Evolutionary conservation across 768 basidiomycete species (phyloP).

Genomic region (Leccinum pellstonianum): DNA sequence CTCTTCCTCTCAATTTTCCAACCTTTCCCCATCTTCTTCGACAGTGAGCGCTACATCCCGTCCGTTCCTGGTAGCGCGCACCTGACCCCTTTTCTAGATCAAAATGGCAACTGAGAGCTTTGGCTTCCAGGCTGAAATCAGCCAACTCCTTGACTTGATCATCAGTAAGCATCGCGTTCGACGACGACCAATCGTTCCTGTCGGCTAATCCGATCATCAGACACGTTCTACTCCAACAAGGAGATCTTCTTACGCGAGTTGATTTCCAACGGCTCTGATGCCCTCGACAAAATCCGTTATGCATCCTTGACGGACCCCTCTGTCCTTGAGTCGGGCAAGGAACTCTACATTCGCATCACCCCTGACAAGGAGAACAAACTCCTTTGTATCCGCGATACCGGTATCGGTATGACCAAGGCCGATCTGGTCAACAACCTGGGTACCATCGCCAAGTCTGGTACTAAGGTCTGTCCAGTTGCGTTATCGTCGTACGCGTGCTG

Average conservation of each 20-base stretch:
- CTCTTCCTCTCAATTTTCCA: constrained; percentile 13
- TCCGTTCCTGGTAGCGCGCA: not conserved
- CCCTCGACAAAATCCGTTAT: constrained; percentile 98
- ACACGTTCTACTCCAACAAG: constrained; percentile 99
- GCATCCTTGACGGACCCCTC: constrained; percentile 91
- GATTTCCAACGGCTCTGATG: constrained; percentile 97
- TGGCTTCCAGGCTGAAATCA: constrained; percentile 99
- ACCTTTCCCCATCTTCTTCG: constrained; percentile 9
- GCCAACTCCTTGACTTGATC: constrained; percentile 96
- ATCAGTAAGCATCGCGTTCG: constrained; percentile 66
- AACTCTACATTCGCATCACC: constrained; percentile 89
- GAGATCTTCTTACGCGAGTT: constrained; percentile 99
- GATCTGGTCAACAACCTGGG: constrained; percentile 99
- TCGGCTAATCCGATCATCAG: constrained; percentile 37
- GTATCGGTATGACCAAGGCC: constrained; percentile 99
- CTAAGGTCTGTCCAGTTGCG: constrained; percentile 55
- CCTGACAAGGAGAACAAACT: constrained; percentile 96
- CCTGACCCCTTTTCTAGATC: constrained; percentile 23
- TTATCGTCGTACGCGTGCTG: constrained; percentile 4
- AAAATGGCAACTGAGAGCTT: constrained; percentile 82
- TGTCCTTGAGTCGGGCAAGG: constrained; percentile 86
- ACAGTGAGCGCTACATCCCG: constrained; percentile 14
- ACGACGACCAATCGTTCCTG: not conserved
- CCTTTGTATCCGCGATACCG: constrained; percentile 64
- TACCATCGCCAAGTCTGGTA: constrained; percentile 93